A percentile compares a stretch with the other conserved stretches of the same genome.
Conservation (phyloP, 208 protist species). For the Crithidia sp. region DNA sequence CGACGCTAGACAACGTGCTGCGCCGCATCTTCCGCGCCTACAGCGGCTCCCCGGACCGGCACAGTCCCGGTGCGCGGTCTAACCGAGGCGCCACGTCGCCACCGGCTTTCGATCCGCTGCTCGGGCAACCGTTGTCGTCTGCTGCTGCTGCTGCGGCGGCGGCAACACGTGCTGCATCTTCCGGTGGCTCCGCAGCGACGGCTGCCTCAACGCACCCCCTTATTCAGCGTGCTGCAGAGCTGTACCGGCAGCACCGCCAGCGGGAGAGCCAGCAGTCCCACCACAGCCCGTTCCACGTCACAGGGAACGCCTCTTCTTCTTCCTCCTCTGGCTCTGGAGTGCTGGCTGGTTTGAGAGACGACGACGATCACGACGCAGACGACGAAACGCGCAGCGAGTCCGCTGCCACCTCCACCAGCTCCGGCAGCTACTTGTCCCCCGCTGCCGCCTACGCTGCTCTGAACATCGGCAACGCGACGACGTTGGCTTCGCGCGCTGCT, state of each 20-base stretch:
- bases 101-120: background rate
- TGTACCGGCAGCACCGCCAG: slow-evolving; percentile 31
- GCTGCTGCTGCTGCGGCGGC: background rate
- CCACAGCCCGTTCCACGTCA: slow-evolving; percentile 18
- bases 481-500: background rate
- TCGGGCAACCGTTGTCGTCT: background rate
- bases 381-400: background rate
- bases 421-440: slow-evolving; percentile 10
- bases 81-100: background rate
- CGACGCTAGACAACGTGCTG: slow-evolving; percentile 28
- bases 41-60: slow-evolving; percentile 21
- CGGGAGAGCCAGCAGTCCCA: slow-evolving; percentile 18
- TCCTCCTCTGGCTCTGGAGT: no score
- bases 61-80: background rate
- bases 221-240: slow-evolving; percentile 35
- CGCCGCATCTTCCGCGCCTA: slow-evolving; percentile 29
- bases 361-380: background rate
- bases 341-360: no score
- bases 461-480: background rate
- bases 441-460: slow-evolving; percentile 14
- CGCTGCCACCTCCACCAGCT: slow-evolving; percentile 3
- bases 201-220: slow-evolving; percentile 34
- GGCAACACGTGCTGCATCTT: background rate
- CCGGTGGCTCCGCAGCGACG: background rate
- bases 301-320: background rate